Conservation (phyloP, 495 filamentous ascomycete genomes). For the Aspergillus asperescens region DNA sequence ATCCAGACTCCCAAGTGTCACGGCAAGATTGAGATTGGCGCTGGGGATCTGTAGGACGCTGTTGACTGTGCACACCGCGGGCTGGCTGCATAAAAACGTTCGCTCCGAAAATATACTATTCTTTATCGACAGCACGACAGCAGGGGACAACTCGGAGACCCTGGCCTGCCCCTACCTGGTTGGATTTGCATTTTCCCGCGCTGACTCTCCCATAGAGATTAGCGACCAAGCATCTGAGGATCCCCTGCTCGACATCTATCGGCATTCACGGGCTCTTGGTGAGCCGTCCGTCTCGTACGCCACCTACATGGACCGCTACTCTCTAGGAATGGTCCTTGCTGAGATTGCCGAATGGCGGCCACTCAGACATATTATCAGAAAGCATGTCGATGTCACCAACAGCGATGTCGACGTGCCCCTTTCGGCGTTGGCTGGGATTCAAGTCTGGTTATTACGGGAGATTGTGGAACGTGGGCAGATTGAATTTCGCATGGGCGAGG, state of each 20-base stretch:
- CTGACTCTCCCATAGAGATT: neutral
- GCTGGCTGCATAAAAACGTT: too few relatives aligned
- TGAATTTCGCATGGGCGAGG: neutral
- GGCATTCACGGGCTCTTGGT: neutral
- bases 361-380: neutral
- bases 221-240: neutral
- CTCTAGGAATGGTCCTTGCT: neutral
- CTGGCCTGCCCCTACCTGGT: neutral
- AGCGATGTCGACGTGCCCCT: neutral
- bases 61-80: too few relatives aligned
- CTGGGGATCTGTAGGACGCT: too few relatives aligned
- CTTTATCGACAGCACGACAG: too few relatives aligned
- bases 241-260: neutral
- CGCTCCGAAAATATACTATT: too few relatives aligned
- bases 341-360: conserved; percentile 2
- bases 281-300: neutral
- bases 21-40: too few relatives aligned
- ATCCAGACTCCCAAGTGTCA: too few relatives aligned
- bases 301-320: neutral
- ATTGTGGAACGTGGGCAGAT: neutral
- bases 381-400: neutral
- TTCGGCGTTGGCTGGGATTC: neutral
- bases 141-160: too few relatives aligned
- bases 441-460: neutral
- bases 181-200: neutral